A percentile compares a stretch with the other conserved stretches of the same genome.
Conservation (phyloP, 768 basidiomycete species). For the Serendipita sp. region DNA sequence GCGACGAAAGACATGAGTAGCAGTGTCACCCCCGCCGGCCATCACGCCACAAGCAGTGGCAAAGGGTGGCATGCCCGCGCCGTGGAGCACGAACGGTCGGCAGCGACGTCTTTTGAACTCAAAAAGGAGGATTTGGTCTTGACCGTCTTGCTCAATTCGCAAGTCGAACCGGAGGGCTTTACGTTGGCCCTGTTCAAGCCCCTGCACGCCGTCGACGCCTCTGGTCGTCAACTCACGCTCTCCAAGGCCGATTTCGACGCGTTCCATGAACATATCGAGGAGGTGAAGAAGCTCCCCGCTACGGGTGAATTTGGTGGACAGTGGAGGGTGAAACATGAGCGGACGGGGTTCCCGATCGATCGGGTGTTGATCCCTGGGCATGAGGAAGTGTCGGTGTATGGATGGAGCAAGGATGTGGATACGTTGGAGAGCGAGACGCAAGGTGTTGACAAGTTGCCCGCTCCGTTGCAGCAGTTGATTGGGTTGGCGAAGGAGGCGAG, state of each 20-base stretch:
- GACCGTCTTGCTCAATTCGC: neutral
- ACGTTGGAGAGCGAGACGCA: neutral
- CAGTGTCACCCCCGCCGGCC: neutral
- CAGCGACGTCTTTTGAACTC: neutral
- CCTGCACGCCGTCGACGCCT: constrained; percentile 1
- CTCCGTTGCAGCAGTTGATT: neutral
- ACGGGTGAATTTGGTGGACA: neutral
- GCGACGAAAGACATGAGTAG: neutral
- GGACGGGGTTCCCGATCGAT: constrained; percentile 1
- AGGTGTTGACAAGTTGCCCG: neutral
- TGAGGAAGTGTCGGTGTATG: neutral
- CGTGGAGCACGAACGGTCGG: neutral
- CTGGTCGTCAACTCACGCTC: neutral
- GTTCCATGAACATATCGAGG: neutral
- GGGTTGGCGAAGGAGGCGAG: neutral
- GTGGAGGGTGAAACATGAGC: neutral
- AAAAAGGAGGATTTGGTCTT: neutral
- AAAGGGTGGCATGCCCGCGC: constrained; percentile 7
- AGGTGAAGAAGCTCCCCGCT: neutral
- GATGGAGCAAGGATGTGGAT: neutral
- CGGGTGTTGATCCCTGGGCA: neutral
- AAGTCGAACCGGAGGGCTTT: constrained; percentile 8
- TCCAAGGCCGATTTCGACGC: constrained; percentile 2
- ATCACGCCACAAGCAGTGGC: neutral
- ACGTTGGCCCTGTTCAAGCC: constrained; percentile 8